A percentile compares a stretch with the other conserved stretches of the same genome.
phyloP scores from a whole-genome alignment of 768 basidiomycete genomes.

The Wakefieldia striispora region DNA sequence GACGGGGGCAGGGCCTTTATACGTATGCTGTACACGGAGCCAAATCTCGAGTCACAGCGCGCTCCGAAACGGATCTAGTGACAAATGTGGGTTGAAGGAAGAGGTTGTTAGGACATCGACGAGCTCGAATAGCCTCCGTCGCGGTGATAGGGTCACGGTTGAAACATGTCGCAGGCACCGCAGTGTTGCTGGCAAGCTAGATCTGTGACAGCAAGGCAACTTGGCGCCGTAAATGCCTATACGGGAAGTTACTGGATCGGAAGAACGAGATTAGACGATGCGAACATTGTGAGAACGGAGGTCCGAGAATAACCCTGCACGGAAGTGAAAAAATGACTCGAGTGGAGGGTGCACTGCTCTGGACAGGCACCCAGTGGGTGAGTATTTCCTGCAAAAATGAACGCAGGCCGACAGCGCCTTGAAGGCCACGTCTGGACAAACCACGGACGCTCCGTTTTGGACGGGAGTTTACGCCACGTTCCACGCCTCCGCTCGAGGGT shows the following conservation, averaged over 20 bases:
- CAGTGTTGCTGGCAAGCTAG: conserved; percentile 24
- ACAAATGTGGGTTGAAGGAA: conserved; percentile 27
- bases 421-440: conserved; percentile 8
- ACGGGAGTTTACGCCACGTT: conserved; percentile 18
- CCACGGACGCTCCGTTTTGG: conserved; percentile 15
- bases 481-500: background rate
- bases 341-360: conserved; percentile 16
- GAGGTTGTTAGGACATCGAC: conserved; percentile 26
- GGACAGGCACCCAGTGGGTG: conserved; percentile 17
- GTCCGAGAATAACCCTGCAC: conserved; percentile 20
- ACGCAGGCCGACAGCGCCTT: conserved; percentile 21
- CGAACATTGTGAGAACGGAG: conserved; percentile 16
- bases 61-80: conserved; percentile 30
- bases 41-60: conserved; percentile 17
- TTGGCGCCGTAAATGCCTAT: conserved; percentile 25
- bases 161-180: conserved; percentile 37
- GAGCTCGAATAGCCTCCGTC: conserved; percentile 33
- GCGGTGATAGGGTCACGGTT: conserved; percentile 32
- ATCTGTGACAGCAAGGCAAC: conserved; percentile 28
- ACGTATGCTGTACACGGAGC: conserved; percentile 27
- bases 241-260: conserved; percentile 16
- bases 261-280: conserved; percentile 20
- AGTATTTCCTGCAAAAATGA: conserved; percentile 24
- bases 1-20: conserved; percentile 24
- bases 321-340: conserved; percentile 19